Base-by-base conservation (phyloP, 2,329 filamentous ascomycete genomes). In the Ophiostoma populinum region DNA sequence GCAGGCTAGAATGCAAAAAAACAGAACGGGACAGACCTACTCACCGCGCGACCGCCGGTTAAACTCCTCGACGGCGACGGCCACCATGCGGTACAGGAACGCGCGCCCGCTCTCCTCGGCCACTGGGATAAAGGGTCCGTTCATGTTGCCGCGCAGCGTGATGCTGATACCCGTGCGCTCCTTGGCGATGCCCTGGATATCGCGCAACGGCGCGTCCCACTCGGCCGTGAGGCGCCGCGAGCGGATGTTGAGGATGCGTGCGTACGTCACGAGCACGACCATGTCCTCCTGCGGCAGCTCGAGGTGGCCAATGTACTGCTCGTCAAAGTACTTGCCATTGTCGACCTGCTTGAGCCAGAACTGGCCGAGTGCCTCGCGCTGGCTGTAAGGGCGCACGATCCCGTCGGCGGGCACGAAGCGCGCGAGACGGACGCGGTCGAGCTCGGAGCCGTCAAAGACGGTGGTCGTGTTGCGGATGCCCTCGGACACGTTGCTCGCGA, bases 341-440 rank as follows among this genome's bases (percentile, higher is more conserved):
- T 98, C 90, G 9, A 92, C 75, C 40, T 93, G 92, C 65, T 98
- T 98, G 44, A 98, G 75, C 92, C 90, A 98, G 62, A 83, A 94
- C 54, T 98, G 90, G 1, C 90, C 90, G 3, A 98, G 73, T 0
- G 90, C 86, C 62, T 98, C 90, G 31, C 90, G 81, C 51, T 92
- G 81, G 37, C 77, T 86, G 62, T 93, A 98, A 0, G 90, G 86
- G 3, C 87, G 78, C 22, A 98, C 86, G 40, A 98, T 81, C 26
- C 90, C 90, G 52, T 98, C 87, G 27, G 76, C 72, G 12, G 83
- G 81, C 41, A 98, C 83, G 59, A 92, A 94, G 13, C 90, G 80
- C 6, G 86, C 80, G 34, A 92, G 69, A n/a, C 90, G 81, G 17
- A 93, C 85, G 32, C 90, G 83, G 47, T 98, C 92, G 6, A 98